Evolutionary conservation across 2,329 filamentous ascomycete genomes (phyloP).

Genomic region (Ophiocordyceps camponoti-floridani): DNA sequence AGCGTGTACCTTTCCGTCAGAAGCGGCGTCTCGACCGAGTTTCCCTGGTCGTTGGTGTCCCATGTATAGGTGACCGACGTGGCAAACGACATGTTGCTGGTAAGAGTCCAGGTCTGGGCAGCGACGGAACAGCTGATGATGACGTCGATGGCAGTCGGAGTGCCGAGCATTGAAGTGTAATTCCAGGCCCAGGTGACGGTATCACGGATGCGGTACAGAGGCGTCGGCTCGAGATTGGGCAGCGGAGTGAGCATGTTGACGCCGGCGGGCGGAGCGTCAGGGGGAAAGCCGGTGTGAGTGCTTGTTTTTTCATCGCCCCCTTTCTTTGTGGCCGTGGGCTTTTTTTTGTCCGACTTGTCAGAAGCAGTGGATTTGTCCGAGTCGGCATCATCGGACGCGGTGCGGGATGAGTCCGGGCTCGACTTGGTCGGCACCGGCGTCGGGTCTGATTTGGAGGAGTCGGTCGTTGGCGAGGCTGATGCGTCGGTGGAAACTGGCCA

Average conservation of each 20-base stretch:
- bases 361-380: background rate
- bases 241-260: constrained; percentile 35
- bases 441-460: background rate
- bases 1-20: constrained; percentile 40
- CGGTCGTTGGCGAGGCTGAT: background rate
- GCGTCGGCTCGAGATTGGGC: constrained; percentile 21
- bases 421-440: background rate
- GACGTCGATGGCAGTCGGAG: constrained; percentile 42
- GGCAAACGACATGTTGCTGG: constrained; percentile 42
- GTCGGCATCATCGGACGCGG: background rate
- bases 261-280: constrained; percentile 27
- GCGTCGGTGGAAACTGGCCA: background rate
- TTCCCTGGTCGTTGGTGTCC: constrained; percentile 36
- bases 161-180: constrained; percentile 41
- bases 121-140: constrained; percentile 35
- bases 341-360: constrained; percentile 21
- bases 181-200: constrained; percentile 45
- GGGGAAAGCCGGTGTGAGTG: constrained; percentile 23
- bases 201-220: constrained; percentile 43
- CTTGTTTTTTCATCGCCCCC: constrained; percentile 6
- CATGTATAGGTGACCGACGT: constrained; percentile 34
- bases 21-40: constrained; percentile 26
- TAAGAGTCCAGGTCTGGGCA: constrained; percentile 39
- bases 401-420: background rate
- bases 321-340: constrained; percentile 12